Evolutionary conservation across 1,284 basidiomycete species (phyloP), one percentile per base, ranked within the genome.

Genomic region (Microbotryum scabiosae): DNA sequence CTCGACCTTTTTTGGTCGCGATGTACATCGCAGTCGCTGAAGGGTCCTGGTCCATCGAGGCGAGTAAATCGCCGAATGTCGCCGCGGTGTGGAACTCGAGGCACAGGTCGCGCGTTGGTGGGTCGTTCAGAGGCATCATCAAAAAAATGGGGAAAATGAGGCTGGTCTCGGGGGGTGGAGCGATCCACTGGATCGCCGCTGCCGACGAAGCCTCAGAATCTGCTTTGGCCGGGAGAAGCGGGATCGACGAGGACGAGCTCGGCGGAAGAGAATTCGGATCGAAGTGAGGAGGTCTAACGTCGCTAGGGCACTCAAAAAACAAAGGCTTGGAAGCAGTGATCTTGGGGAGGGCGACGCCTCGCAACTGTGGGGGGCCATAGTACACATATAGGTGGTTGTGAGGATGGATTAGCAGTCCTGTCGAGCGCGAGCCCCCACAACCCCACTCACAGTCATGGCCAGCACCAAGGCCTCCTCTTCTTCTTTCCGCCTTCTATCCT

Each of bases 121-220:
- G 70, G 0, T 52, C 82, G 71, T 93, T 80, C 75, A 90, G 85
- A 2, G 96, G 96, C 75, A 97, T 97, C 63, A 97, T 80, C 75
- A 97, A 85, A 77, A 96, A 88, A 23, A 88, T 85, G 5, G 94
- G 92, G 72, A 96, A 78, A 62, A 94, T 78, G 55, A 97, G 77
- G 0, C 87, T 83, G 72, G 77, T 86, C 78, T 70, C 69, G 8
- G 70, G 83, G 77, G 72, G 71, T 0, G 75, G 73, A 1, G 53
- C 81, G 70, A 72, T 83, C 86, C 75, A 90, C 82, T 63, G 82
- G 18, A 59, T 23, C 78, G 67, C 69, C 16, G 73, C 62, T 83
- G 60, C 25, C 53, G 66, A 25, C 51, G 52, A 9, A 48, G 54
- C 20, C 49, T 60, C 25, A 56, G 46, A 6, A 36, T 60, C 28